phyloP scores from a whole-genome alignment of 2,329 filamentous ascomycete species.

The Hymenoscyphus occultus region DNA sequence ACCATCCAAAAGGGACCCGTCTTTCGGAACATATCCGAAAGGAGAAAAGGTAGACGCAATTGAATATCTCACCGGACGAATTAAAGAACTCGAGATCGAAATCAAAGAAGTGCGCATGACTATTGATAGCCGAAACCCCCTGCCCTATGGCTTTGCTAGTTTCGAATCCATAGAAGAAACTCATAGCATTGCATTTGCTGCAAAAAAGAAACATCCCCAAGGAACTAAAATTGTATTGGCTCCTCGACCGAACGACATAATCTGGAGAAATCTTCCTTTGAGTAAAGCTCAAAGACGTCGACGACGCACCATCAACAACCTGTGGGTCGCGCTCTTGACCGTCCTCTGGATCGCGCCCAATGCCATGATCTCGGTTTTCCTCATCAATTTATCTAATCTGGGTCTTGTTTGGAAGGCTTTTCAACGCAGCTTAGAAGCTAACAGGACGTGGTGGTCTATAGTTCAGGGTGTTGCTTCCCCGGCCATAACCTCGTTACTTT shows the following conservation, averaged over 20 bases:
- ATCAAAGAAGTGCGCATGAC: conserved; percentile 79
- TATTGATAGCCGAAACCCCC: conserved; percentile 82
- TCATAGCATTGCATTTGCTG: conserved; percentile 79
- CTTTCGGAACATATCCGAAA: conserved; percentile 59
- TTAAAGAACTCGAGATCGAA: conserved; percentile 75
- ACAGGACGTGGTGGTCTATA: conserved; percentile 73
- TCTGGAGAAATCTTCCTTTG: conserved; percentile 90
- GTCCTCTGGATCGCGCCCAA: conserved; percentile 88
- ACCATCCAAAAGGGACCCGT: conserved; percentile 75
- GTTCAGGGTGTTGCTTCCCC: conserved; percentile 91
- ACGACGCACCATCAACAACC: conserved; percentile 72
- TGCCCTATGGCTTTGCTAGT: conserved; percentile 92
- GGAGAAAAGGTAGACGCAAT: conserved; percentile 87
- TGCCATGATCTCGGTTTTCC: conserved; percentile 88
- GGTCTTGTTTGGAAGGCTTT: conserved; percentile 79
- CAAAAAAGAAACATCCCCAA: conserved; percentile 75
- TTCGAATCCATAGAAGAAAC: conserved; percentile 86
- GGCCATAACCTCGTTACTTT: conserved; percentile 81
- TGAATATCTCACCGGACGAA: conserved; percentile 83
- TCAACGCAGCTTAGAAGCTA: conserved; percentile 55
- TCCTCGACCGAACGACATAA: conserved; percentile 84
- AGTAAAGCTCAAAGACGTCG: conserved; percentile 65
- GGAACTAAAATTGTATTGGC: conserved; percentile 76
- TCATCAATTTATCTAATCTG: conserved; percentile 80
- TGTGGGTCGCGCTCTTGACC: conserved; percentile 81